Evolutionary conservation across 345 rosid species (phyloP), one percentile per base, ranked within the genome.

Genomic region (Abelmoschus esculentus): DNA sequence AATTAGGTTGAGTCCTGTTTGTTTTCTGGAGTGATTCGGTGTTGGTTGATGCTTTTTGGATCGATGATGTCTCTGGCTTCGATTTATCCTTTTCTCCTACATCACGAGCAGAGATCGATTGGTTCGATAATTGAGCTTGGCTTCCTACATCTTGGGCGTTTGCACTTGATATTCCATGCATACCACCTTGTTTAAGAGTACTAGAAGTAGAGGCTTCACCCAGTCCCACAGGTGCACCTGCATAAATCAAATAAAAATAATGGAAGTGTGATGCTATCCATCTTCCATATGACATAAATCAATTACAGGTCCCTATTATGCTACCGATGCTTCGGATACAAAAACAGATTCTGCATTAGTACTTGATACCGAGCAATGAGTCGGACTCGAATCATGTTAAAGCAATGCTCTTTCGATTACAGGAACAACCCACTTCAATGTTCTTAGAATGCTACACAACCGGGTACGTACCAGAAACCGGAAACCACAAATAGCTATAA

Each of bases 1-100:
- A 52, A 61, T 36, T 72, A n/a, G 31, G 34, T 46, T 66, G 72
- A 44, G 56, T 72, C 66, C 66, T 76, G 56, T 36, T 54, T 55
- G 73, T 68, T 60, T 76, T 65, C 38, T 12, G 68, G 68, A 40
- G 29, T 18, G 52, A 13, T 29, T 64, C 68, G 1, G 12, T 9
- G 3, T 64, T 64, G 18, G 34, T 13, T 7, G 68, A 13, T 13
- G 12, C 18, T 26, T 38, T 62, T 6, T 6, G 49, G 29, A 15
- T 3, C n/a, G 64, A 32, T 32, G 42, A 60, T 60, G 11, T 60
- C 64, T 42, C 36, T 1, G 17, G 10, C 53, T 19, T 6, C 1
- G 46, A 42, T 6, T 22, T 15, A 13, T 22, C 34, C 52, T n/a
- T 64, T 64, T 19, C 18, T 19, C 54, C 68, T 31, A 64, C 34